phyloP scores from a whole-genome alignment of 2,329 filamentous ascomycete species.

The Calonectria multiphialidica region DNA sequence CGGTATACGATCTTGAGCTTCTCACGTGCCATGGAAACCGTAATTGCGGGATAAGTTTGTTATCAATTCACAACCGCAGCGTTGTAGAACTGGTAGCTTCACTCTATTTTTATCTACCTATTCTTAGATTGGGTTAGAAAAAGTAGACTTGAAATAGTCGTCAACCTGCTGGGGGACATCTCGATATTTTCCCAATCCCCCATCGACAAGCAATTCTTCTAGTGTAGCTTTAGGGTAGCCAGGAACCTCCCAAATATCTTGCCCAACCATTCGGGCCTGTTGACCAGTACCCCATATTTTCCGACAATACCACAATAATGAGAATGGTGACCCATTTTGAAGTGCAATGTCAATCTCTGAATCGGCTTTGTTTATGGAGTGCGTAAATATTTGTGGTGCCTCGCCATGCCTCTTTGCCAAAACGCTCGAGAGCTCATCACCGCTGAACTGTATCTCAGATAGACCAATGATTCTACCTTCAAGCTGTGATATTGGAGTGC shows the following conservation, averaged over 20 bases:
- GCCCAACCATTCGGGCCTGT: not conserved
- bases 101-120: too few species aligned
- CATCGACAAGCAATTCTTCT: not conserved
- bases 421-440: not conserved
- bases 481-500: not conserved
- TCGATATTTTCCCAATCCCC: not conserved
- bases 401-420: not conserved
- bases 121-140: not conserved
- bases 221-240: not conserved
- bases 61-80: too few species aligned
- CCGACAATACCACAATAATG: constrained; percentile 9
- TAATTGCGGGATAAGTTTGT: too few species aligned
- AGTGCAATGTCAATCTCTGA: not conserved
- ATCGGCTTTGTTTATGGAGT: not conserved
- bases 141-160: not conserved
- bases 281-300: constrained; percentile 7
- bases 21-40: too few species aligned
- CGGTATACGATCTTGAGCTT: too few species aligned
- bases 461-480: constrained; percentile 10
- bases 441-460: not conserved
- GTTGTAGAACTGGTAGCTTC: too few species aligned
- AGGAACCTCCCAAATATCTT: constrained; percentile 11
- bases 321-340: not conserved
- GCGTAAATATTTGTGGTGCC: not conserved
- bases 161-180: not conserved